Percentiles rank a stretch among this genome's conserved stretches.
Conservation (phyloP, 176 grass and related monocot genomes). For the Puya raimondii region DNA sequence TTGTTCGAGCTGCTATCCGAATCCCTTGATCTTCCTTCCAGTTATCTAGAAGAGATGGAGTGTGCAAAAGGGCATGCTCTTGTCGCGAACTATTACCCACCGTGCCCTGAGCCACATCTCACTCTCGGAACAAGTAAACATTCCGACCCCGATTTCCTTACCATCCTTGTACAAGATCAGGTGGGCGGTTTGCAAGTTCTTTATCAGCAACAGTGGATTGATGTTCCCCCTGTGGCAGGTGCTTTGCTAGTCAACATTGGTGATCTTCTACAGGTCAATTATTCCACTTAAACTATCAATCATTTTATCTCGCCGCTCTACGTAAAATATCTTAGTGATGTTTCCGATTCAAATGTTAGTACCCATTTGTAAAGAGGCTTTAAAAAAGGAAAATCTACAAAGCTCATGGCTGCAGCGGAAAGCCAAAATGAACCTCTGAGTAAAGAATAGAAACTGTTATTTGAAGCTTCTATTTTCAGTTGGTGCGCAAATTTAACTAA, state of each 20-base stretch:
- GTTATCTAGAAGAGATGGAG: slow-evolving; percentile 5
- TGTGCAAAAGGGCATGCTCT: slow-evolving; percentile 16
- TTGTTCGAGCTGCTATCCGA: slow-evolving; percentile 19
- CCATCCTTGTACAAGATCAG: slow-evolving; percentile 25
- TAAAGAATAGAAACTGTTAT: too few relatives aligned
- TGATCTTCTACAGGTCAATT: slow-evolving; percentile 16
- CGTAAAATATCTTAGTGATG: too few relatives aligned
- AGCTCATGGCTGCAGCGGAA: too few relatives aligned
- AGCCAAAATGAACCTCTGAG: too few relatives aligned
- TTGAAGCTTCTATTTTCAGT: too few relatives aligned
- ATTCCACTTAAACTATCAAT: too few relatives aligned
- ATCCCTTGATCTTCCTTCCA: slow-evolving; percentile 11
- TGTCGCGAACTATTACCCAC: slow-evolving; percentile 17
- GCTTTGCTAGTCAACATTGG: slow-evolving; percentile 25
- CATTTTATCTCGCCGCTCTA: too few relatives aligned
- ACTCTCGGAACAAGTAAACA: slow-evolving; percentile 19
- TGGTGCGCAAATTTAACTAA: too few relatives aligned
- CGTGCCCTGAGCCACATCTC: slow-evolving; percentile 26
- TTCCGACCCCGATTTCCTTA: slow-evolving; percentile 20
- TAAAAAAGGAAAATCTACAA: too few relatives aligned
- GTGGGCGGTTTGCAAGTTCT: slow-evolving; percentile 25
- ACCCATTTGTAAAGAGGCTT: too few relatives aligned
- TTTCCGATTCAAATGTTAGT: too few relatives aligned
- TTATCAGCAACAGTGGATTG: slow-evolving; percentile 4
- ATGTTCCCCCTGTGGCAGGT: neutral